These are phyloP conservation scores for Collybia sp. DNA, from an alignment of 768 basidiomycete genomes.

Conservation along the genomic window DNA sequence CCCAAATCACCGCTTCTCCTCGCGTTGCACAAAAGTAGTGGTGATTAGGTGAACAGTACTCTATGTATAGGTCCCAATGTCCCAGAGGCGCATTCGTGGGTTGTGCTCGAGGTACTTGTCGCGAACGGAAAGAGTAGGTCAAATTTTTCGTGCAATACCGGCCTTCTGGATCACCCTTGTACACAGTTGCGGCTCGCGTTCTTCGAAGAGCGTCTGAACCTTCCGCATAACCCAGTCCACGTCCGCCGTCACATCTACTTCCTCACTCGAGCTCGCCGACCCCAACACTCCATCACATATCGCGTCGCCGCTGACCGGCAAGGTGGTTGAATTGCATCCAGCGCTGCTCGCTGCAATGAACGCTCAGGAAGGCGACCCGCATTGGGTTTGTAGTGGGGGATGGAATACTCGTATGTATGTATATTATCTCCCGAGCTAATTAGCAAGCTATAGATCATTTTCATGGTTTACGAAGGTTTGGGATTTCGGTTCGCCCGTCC, in stretches of 20 bases:
- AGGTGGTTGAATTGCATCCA: constrained; percentile 29
- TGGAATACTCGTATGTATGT: constrained; percentile 26
- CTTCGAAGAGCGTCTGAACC: constrained; percentile 63
- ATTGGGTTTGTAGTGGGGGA: constrained; percentile 28
- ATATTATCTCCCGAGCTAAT: too few relatives aligned
- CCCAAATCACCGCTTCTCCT: too few relatives aligned
- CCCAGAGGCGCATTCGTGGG: too few relatives aligned
- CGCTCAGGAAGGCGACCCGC: not conserved
- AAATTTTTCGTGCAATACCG: constrained; percentile 17
- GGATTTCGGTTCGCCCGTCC: too few relatives aligned
- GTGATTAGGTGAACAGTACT: too few relatives aligned
- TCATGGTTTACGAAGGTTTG: too few relatives aligned
- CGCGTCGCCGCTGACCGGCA: constrained; percentile 29
- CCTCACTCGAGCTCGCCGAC: constrained; percentile 28
- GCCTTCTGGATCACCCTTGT: constrained; percentile 9
- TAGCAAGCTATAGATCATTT: too few relatives aligned
- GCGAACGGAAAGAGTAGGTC: constrained; percentile 67
- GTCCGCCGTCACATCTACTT: constrained; percentile 19
- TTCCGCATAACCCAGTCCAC: constrained; percentile 28
- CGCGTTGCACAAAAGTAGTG: too few relatives aligned
- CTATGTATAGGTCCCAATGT: too few relatives aligned
- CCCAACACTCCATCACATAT: constrained; percentile 25
- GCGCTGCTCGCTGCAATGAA: constrained; percentile 13
- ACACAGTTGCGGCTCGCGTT: constrained; percentile 79
- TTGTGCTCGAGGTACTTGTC: constrained; percentile 63